phyloP scores from a whole-genome alignment of 2,329 filamentous ascomycete genomes.

The Rutstroemia sp. region DNA sequence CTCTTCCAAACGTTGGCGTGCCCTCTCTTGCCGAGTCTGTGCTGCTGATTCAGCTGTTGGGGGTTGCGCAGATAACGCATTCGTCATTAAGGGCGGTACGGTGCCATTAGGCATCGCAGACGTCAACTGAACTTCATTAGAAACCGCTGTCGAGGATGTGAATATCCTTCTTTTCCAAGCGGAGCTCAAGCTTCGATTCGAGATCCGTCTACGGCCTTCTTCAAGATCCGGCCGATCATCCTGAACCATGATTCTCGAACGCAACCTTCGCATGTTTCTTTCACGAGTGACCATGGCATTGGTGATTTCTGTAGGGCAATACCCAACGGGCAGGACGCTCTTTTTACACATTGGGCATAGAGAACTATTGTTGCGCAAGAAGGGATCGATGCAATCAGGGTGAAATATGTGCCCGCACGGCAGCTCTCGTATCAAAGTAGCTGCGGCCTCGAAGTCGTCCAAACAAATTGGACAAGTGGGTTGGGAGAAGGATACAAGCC shows the following conservation, averaged over 20 bases:
- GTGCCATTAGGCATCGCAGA: slow-evolving; percentile 11
- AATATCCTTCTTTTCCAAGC: slow-evolving; percentile 9
- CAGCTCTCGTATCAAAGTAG: slow-evolving; percentile 73
- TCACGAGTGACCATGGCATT: slow-evolving; percentile 84
- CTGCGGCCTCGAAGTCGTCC: slow-evolving; percentile 64
- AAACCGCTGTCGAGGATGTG: background rate
- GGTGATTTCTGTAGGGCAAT: slow-evolving; percentile 61
- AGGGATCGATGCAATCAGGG: slow-evolving; percentile 82
- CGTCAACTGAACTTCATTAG: background rate
- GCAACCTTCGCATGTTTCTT: slow-evolving; percentile 50
- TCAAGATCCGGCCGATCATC: slow-evolving; percentile 11
- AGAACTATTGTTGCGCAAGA: slow-evolving; percentile 70
- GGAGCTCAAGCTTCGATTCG: slow-evolving; percentile 9
- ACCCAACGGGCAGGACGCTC: slow-evolving; percentile 63
- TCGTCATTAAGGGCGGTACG: slow-evolving; percentile 12
- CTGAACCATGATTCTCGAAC: slow-evolving; percentile 18
- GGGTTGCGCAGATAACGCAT: slow-evolving; percentile 1
- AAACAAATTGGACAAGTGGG: slow-evolving; percentile 86
- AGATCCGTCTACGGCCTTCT: slow-evolving; percentile 9
- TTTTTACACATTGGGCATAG: slow-evolving; percentile 89
- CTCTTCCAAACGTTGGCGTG: slow-evolving; percentile 22
- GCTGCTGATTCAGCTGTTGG: background rate
- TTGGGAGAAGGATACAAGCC: slow-evolving; percentile 54
- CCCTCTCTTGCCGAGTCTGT: slow-evolving; percentile 16
- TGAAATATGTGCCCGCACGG: slow-evolving; percentile 93